phyloP scores from a whole-genome alignment of 495 filamentous ascomycete genomes.

The Talaromyces trachyspermus region DNA sequence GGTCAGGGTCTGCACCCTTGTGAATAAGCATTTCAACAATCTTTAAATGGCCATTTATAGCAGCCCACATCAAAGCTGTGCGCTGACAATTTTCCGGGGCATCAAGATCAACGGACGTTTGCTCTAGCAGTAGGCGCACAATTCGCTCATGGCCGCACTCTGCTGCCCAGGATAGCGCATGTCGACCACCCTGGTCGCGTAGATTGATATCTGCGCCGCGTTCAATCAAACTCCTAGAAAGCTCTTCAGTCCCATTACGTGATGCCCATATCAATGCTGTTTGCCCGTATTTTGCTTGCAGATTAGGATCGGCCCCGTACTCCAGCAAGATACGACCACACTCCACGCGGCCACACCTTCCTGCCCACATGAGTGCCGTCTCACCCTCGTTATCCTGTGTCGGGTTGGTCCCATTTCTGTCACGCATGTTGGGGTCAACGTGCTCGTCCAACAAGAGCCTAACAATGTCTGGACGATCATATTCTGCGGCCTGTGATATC shows the following conservation, averaged over 20 bases:
- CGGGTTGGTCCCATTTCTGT: neutral
- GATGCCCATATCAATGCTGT: neutral
- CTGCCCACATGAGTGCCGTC: conserved; percentile 60
- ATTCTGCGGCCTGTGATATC: neutral
- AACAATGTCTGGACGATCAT: conserved; percentile 5
- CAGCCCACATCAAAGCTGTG: conserved; percentile 5
- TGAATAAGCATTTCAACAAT: conserved; percentile 20
- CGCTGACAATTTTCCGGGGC: neutral
- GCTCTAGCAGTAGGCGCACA: conserved; percentile 23
- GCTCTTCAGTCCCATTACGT: neutral
- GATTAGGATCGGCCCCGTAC: conserved; percentile 18
- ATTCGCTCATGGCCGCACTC: conserved; percentile 26
- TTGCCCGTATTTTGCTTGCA: conserved; percentile 1
- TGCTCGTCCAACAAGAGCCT: conserved; percentile 11
- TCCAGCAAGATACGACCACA: conserved; percentile 49
- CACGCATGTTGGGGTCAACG: conserved; percentile 21
- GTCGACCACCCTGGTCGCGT: conserved; percentile 17
- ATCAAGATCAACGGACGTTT: conserved; percentile 6
- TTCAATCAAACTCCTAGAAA: neutral
- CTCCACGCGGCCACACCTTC: conserved; percentile 64
- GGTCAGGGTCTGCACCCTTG: conserved; percentile 16
- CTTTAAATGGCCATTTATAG: conserved; percentile 14
- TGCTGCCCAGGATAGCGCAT: conserved; percentile 32
- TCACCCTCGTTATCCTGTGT: conserved; percentile 59
- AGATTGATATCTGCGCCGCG: neutral